A percentile compares a stretch with the other conserved stretches of the same genome.
Conservation (phyloP, 208 protist genomes). For the Naegleria lovaniensis region DNA sequence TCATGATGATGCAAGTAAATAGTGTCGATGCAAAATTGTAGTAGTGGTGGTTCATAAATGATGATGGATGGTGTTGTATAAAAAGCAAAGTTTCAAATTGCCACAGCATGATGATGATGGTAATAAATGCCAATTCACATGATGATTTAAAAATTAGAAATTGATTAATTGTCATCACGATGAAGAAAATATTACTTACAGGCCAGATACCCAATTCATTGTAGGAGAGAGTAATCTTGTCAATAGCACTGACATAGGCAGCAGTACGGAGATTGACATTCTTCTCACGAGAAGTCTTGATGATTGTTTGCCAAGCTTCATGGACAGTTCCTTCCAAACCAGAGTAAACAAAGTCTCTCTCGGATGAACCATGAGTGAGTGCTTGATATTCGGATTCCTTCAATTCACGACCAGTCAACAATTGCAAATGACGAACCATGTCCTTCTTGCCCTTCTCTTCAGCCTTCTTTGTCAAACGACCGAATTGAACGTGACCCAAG, state of each 20-base stretch:
- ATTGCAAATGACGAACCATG: neutral
- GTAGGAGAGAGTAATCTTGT: conserved; percentile 32
- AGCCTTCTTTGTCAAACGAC: conserved; percentile 45
- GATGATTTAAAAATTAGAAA: too few relatives aligned
- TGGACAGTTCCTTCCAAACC: conserved; percentile 73
- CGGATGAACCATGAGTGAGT: conserved; percentile 55
- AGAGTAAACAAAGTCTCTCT: conserved; percentile 63
- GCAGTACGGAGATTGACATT: conserved; percentile 37
- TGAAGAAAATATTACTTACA: conserved; percentile 6
- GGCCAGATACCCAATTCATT: conserved; percentile 30
- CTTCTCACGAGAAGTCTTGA: conserved; percentile 46
- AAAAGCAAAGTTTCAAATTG: too few relatives aligned
- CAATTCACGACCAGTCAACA: conserved; percentile 18
- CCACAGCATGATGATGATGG: too few relatives aligned
- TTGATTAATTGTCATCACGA: too few relatives aligned
- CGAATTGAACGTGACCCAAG: conserved; percentile 67
- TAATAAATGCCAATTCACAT: too few relatives aligned
- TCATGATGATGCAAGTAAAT: too few relatives aligned
- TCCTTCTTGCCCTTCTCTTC: conserved; percentile 31
- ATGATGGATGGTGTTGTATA: too few relatives aligned
- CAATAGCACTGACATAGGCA: conserved; percentile 34
- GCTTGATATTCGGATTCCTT: conserved; percentile 30
- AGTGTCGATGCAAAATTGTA: too few relatives aligned
- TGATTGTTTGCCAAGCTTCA: conserved; percentile 51
- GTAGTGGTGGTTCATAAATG: too few relatives aligned